Base-by-base conservation (phyloP, 2,329 filamentous ascomycete genomes). In the Fusarium falciforme region DNA sequence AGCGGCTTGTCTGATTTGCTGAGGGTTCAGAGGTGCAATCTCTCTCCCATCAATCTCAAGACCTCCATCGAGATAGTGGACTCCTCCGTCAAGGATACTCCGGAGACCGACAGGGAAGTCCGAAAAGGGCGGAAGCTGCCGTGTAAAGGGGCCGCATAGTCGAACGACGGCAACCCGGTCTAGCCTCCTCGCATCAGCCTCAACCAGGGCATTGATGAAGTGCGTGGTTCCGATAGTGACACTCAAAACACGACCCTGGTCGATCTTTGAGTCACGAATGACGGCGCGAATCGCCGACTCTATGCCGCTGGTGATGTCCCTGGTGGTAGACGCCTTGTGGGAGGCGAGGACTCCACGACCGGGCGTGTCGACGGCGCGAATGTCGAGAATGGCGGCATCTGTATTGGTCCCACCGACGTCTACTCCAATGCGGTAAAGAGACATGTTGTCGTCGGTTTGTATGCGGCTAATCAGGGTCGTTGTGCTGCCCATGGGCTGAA, bases 201-300 rank as follows among this genome's bases (percentile, higher is more conserved):
- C 84, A 12, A 87, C 81, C 8, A 87, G 80, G 0, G 86, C 85
- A 75, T 87, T 87, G 74, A 87, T 84, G 68, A 87, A 87, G 73
- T 87, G 85, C 0, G 84, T 86, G 3, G 85, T 87, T 29, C 87
- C 87, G 70, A 89, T 86, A 4, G 85, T 86, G 14, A 89, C 85
- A 38, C 84, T 86, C 42, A 84, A 76, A 6, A 89, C 83, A 16
- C 82, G 80, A 25, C 71, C 72, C 49, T 82, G 79, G 33, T 84
- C 80, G 54, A 86, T 77, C 0, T 76, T 70, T 1, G 85, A 84
- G 29, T 80, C 79, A 6, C 71, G 69, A 5, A 89, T 76, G 0
- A 88, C 83, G 11, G 82, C 82, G 12, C 80, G 74, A 66, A 88
- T 86, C n/a, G 86, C 85, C 11, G 77, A 75, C 69, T 85, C 82